Percentiles rank a stretch among this genome's conserved stretches.
phyloP scores from a whole-genome alignment of 371 early-diverging fungal genomes.

The Mucor circinelloides region DNA sequence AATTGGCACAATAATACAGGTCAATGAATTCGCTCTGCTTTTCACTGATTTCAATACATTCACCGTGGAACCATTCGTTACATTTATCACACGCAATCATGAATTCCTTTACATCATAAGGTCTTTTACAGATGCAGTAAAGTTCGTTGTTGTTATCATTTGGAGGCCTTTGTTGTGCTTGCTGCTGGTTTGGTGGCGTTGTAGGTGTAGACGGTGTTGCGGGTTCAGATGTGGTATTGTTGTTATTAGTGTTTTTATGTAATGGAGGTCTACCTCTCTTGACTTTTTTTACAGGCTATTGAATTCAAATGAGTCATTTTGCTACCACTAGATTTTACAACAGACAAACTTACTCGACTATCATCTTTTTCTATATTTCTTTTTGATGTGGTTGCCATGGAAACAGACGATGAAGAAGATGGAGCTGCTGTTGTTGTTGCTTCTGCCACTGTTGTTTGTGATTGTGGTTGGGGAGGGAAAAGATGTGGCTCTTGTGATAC shows the following conservation, averaged over 20 bases:
- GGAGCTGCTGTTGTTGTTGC: neutral
- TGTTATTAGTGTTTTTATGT: neutral
- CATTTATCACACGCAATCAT: slow-evolving; percentile 66
- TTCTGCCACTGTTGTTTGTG: neutral
- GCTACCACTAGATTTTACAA: neutral
- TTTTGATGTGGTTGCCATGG: neutral
- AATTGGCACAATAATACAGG: slow-evolving; percentile 56
- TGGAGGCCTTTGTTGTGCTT: slow-evolving; percentile 9
- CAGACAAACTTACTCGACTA: neutral
- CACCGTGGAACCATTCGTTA: slow-evolving; percentile 64
- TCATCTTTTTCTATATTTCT: neutral
- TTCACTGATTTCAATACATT: slow-evolving; percentile 57
- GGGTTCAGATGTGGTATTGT: neutral
- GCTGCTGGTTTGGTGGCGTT: neutral
- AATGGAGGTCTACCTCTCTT: slow-evolving; percentile 31
- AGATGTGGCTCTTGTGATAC: neutral
- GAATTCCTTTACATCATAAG: slow-evolving; percentile 49
- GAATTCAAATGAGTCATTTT: neutral
- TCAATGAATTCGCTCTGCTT: slow-evolving; percentile 54
- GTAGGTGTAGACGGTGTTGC: slow-evolving; percentile 3
- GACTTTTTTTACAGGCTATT: slow-evolving; percentile 23
- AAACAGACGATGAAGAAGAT: neutral
- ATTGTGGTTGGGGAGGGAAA: neutral
- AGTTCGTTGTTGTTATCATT: slow-evolving; percentile 15
- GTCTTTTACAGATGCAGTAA: slow-evolving; percentile 56